A percentile compares a stretch with the other conserved stretches of the same genome.
Evolutionary conservation across 2,329 filamentous ascomycete species (phyloP).

Genomic region (Colletotrichum abscissum): DNA sequence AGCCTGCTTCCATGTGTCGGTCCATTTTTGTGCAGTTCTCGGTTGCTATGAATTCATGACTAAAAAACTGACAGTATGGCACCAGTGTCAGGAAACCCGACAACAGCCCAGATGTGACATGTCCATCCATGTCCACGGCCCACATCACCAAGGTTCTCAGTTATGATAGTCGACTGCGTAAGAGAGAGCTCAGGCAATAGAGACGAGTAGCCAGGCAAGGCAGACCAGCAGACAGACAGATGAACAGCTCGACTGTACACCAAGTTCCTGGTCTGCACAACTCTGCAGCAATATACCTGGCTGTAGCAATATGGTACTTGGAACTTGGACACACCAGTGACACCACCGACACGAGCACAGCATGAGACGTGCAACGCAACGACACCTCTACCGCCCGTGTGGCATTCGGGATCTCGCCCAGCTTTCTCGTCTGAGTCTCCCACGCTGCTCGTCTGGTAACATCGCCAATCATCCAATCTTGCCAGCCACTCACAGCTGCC

Average conservation of each 20-base stretch:
- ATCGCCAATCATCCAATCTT: conserved; percentile 21
- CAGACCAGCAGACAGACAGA: too few species aligned
- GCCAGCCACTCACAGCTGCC: conserved; percentile 9
- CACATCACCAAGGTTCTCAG: background rate
- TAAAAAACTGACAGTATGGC: background rate
- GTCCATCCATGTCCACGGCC: background rate
- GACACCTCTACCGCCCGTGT: background rate
- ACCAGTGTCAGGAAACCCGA: background rate
- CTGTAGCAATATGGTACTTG: background rate
- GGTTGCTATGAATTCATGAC: background rate
- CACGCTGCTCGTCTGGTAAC: background rate
- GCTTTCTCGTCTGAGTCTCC: conserved; percentile 3
- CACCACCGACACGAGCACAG: conserved; percentile 6
- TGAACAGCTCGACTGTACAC: too few species aligned
- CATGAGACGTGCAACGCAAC: background rate
- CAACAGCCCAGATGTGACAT: background rate
- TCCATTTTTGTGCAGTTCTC: background rate
- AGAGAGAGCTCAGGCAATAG: background rate
- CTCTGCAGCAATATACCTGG: background rate
- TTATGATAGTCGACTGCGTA: background rate
- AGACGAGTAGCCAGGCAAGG: background rate
- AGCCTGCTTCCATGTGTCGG: background rate
- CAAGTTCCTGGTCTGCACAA: background rate
- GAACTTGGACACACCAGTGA: background rate
- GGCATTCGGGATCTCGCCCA: background rate